These are phyloP conservation scores for Fusarium xyrophilum DNA, from an alignment of 2,329 filamentous ascomycete genomes.

Conservation along the genomic window DNA sequence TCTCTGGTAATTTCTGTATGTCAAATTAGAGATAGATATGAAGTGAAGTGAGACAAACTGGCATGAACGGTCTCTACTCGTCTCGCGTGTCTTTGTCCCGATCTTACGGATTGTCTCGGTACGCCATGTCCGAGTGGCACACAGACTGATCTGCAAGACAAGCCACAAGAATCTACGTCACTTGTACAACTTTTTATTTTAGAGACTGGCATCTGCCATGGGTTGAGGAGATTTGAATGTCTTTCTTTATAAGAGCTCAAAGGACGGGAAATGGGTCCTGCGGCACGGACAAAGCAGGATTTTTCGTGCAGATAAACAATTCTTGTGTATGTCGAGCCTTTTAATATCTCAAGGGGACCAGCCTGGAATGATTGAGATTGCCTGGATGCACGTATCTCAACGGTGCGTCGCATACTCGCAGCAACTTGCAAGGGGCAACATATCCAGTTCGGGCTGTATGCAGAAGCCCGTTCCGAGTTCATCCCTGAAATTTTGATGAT, in stretches of 20 bases:
- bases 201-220: constrained; percentile 24
- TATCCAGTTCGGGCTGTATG: constrained; percentile 26
- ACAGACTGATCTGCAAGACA: constrained; percentile 11
- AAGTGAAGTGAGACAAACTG: constrained; percentile 9
- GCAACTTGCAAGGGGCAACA: constrained; percentile 18
- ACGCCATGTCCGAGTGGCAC: constrained; percentile 1
- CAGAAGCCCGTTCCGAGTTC: constrained; percentile 16
- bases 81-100: constrained; percentile 28
- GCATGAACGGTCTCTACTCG: constrained; percentile 10
- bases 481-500: constrained; percentile 4
- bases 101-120: constrained; percentile 26
- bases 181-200: neutral
- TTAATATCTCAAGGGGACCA: constrained; percentile 7
- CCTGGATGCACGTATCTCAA: neutral
- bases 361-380: constrained; percentile 34
- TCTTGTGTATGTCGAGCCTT: neutral
- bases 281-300: neutral
- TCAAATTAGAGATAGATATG: neutral
- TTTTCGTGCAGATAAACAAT: neutral
- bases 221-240: constrained; percentile 30
- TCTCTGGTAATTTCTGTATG: neutral
- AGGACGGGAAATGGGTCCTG: constrained; percentile 2
- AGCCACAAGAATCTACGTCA: constrained; percentile 26
- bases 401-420: constrained; percentile 23
- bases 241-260: constrained; percentile 24